Base-by-base conservation (phyloP, 495 filamentous ascomycete genomes). In the Venustampulla echinocandica region DNA sequence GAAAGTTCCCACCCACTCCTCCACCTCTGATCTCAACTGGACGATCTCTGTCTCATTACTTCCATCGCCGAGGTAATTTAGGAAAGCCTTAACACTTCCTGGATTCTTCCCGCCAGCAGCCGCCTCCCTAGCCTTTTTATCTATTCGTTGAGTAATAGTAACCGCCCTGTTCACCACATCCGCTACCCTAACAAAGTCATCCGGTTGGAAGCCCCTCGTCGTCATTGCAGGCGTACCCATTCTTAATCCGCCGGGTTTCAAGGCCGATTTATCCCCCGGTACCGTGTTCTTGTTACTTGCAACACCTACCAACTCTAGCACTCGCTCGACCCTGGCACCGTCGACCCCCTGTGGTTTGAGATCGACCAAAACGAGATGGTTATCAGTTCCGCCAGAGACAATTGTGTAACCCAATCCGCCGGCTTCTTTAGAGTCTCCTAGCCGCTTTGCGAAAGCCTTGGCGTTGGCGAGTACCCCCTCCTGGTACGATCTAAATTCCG, bases 211-310 rank as follows among this genome's bases (percentile, higher is more conserved):
- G 3, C 93, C 93, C 36, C 92, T 74, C 2, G 92, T 96, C 13
- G 92, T 98, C 92, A 98, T 98, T 42, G 92, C 92, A 0, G 92
- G 92, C 3, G 89, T 89, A 20, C 92, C 92, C 63, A 98, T 83
- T 52, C 92, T 80, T 49, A 98, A 73, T 41, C 92, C 92, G 47
- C 87, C 87, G 14, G 92, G 92, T 58, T 87, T 86, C 52, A 98
- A 73, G 2, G 92, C 92, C 13, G 87, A 95, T 55, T 82, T 84
- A 66, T 98, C 92, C 11, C 93, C 92, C 3, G 93, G 92, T 0
- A 96, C 93, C 10, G 92, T 97, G 68, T 98, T 98, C 75, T 98
- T 98, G 73, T 98, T 98, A 61, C 85, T 84, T 15, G 93, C 92
- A 23, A 98, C 89, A 50, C 90, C 89, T 42, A 92, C 88, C 7